Evolutionary conservation across 257 asterid genomes (phyloP).

Genomic region (Solanum habrochaites): DNA sequence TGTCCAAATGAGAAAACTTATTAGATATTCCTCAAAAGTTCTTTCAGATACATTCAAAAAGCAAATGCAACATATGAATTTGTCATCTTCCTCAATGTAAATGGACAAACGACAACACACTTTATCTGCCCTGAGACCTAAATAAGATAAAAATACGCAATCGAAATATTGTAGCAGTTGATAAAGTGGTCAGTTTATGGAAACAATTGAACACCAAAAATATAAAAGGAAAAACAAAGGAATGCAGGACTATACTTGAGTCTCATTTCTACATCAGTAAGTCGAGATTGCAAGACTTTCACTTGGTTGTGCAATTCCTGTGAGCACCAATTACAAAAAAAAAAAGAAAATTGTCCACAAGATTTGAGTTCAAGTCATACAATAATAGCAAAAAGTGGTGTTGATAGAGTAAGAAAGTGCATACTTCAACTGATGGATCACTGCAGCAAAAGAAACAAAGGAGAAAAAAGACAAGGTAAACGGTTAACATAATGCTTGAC

Average conservation of each 20-base stretch:
- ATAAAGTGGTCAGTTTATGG: not conserved
- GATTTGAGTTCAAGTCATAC: not conserved
- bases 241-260: conserved; percentile 27
- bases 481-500: not conserved
- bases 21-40: not conserved
- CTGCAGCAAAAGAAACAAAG: conserved; percentile 36
- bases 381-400: not conserved
- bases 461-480: not conserved
- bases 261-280: conserved; percentile 39
- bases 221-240: not conserved
- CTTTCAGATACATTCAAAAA: not conserved
- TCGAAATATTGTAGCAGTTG: not conserved
- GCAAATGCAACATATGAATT: not conserved
- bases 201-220: not conserved
- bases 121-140: not conserved
- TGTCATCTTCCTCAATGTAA: not conserved
- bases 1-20: not conserved
- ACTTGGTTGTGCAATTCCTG: conserved; percentile 62
- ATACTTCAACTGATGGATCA: conserved; percentile 56
- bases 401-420: not conserved
- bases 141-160: not conserved
- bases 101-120: not conserved
- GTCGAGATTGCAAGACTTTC: conserved; percentile 34
- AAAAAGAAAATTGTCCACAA: not conserved
- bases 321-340: conserved; percentile 5